phyloP scores from a whole-genome alignment of 768 basidiomycete species.

The Leccinum uliginosum region DNA sequence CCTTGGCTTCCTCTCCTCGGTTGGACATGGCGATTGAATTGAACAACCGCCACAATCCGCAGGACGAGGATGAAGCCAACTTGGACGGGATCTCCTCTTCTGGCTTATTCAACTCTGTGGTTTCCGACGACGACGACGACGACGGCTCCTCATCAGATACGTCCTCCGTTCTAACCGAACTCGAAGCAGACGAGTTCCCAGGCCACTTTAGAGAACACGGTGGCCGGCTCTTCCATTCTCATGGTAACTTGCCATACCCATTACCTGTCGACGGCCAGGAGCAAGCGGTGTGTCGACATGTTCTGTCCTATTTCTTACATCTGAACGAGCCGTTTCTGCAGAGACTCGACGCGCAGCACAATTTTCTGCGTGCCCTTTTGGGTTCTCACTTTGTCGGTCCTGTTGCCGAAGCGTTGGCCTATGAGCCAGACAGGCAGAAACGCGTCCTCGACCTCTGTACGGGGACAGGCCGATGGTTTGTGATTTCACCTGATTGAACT shows the following conservation, averaged over 20 bases:
- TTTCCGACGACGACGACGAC: conserved; percentile 31
- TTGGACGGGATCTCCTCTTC: conserved; percentile 11
- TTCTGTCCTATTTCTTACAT: not conserved
- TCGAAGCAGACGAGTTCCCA: conserved; percentile 53
- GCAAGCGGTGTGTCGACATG: conserved; percentile 48
- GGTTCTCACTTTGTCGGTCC: conserved; percentile 60
- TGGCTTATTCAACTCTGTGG: conserved; percentile 2
- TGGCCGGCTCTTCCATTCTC: conserved; percentile 66
- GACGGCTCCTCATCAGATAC: conserved; percentile 39
- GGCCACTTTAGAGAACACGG: conserved; percentile 53
- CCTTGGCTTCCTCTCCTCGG: conserved; percentile 5
- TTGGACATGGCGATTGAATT: conserved; percentile 28
- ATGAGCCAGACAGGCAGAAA: conserved; percentile 37
- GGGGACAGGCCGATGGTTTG: conserved; percentile 70
- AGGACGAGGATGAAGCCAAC: conserved; percentile 14
- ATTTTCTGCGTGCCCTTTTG: conserved; percentile 44
- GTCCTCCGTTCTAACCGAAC: conserved; percentile 41
- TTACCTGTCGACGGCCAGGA: conserved; percentile 71
- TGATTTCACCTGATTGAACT: conserved; percentile 17
- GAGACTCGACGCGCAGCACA: conserved; percentile 53
- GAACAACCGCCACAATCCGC: conserved; percentile 21
- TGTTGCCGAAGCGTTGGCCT: conserved; percentile 47
- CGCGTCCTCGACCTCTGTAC: conserved; percentile 72
- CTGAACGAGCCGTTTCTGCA: conserved; percentile 22
- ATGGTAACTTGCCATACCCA: conserved; percentile 59